Percentiles rank a stretch among this genome's conserved stretches.
phyloP scores from a whole-genome alignment of 2,329 filamentous ascomycete genomes.

The Trichoderma lentiforme region DNA sequence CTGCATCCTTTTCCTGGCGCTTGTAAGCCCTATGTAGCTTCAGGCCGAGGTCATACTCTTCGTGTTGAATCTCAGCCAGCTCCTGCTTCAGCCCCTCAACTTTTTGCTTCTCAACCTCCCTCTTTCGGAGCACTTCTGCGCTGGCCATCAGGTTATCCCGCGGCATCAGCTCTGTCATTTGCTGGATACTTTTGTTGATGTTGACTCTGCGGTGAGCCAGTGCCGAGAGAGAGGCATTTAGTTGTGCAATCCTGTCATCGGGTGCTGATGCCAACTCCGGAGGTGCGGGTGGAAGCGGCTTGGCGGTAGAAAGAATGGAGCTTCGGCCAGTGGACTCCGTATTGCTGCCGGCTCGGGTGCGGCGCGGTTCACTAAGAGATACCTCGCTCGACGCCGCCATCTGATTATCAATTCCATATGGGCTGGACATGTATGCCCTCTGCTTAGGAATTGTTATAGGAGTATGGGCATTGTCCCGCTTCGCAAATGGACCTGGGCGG shows the following conservation, averaged over 20 bases:
- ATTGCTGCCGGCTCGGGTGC: conserved; percentile 12
- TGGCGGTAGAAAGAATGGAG: conserved; percentile 44
- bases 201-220: conserved; percentile 67
- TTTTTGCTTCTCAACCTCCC: conserved; percentile 59
- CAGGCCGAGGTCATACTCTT: conserved; percentile 76
- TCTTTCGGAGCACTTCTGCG: conserved; percentile 56
- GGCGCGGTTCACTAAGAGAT: neutral
- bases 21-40: conserved; percentile 73
- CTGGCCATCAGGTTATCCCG: conserved; percentile 66
- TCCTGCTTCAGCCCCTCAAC: conserved; percentile 64
- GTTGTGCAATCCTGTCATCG: conserved; percentile 61
- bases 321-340: conserved; percentile 22
- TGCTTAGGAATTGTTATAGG: neutral
- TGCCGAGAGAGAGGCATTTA: conserved; percentile 63
- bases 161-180: conserved; percentile 76
- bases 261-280: conserved; percentile 51
- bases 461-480: conserved; percentile 23
- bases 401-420: neutral
- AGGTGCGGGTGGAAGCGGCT: conserved; percentile 60
- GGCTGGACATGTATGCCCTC: neutral
- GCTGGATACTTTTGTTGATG: conserved; percentile 67
- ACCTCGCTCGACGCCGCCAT: neutral
- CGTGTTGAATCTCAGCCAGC: conserved; percentile 67
- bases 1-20: conserved; percentile 64
- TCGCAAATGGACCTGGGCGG: conserved; percentile 31